Evolutionary conservation across 192 early-diverging fungal species (phyloP).

Genomic region (Gamsiella multidivaricata): DNA sequence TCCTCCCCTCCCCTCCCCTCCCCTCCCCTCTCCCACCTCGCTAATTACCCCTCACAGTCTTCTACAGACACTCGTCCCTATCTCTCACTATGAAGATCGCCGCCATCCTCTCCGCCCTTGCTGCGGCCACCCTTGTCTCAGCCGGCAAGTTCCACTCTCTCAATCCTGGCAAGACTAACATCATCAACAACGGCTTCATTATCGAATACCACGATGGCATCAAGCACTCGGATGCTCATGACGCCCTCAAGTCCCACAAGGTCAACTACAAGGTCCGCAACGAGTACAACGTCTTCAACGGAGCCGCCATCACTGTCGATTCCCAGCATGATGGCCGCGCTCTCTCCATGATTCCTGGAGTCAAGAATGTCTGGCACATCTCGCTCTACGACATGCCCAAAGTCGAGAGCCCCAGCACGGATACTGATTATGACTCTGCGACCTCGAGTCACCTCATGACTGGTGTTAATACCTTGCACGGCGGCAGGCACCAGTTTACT

Average conservation of each 20-base stretch:
- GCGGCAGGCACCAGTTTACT: conserved; percentile 52
- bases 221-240: conserved; percentile 16
- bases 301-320: conserved; percentile 56
- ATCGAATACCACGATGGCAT: conserved; percentile 35
- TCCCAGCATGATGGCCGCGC: conserved; percentile 30
- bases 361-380: conserved; percentile 62
- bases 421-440: conserved; percentile 22
- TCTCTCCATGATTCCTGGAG: conserved; percentile 35
- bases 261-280: conserved; percentile 53
- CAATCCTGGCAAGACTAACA: neutral
- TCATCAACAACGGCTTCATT: conserved; percentile 30
- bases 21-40: neutral
- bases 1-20: neutral
- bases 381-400: conserved; percentile 37
- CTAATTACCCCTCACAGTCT: conserved; percentile 27
- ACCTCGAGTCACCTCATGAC: conserved; percentile 55
- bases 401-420: conserved; percentile 15
- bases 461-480: conserved; percentile 51
- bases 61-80: conserved; percentile 9
- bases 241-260: conserved; percentile 23
- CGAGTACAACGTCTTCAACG: conserved; percentile 61
- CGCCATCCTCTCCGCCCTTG: conserved; percentile 38
- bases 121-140: conserved; percentile 46
- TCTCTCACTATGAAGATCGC: conserved; percentile 36
- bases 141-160: conserved; percentile 44